Evolutionary conservation across 2,329 filamentous ascomycete genomes (phyloP).

Genomic region (Colletotrichum viniferum): DNA sequence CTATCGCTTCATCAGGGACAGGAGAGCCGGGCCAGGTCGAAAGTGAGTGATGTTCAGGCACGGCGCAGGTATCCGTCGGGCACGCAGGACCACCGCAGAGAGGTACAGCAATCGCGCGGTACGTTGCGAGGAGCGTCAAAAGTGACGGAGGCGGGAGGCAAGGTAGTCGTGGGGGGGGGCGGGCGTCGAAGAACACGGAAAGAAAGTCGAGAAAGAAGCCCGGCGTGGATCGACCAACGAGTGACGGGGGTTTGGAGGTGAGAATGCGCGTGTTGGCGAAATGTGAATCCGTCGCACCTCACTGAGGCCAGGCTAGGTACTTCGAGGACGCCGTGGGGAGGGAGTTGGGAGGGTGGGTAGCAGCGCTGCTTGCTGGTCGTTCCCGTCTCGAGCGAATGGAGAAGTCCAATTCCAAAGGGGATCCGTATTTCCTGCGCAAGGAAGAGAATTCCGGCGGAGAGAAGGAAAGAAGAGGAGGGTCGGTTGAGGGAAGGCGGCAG

Average conservation of each 20-base stretch:
- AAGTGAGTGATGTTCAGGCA: not conserved
- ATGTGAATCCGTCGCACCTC: not conserved
- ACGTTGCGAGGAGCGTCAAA: not conserved
- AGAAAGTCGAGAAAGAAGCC: not conserved
- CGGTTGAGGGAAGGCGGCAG: not conserved
- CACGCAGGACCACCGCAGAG: not conserved
- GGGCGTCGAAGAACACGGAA: not conserved
- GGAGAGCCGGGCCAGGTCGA: not conserved
- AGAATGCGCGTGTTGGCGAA: not conserved
- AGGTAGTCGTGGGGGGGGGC: not conserved
- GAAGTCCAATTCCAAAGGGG: not conserved
- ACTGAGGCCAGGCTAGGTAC: not conserved
- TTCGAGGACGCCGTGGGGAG: not conserved
- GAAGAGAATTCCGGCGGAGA: slow-evolving; percentile 1
- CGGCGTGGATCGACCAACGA: not conserved
- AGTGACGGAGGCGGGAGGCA: not conserved
- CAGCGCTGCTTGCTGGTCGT: not conserved
- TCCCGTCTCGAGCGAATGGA: not conserved
- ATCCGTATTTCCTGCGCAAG: slow-evolving; percentile 7
- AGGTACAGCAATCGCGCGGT: not conserved
- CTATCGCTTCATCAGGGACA: slow-evolving; percentile 22
- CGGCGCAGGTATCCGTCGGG: not conserved
- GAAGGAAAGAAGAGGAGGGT: not conserved
- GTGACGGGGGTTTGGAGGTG: not conserved
- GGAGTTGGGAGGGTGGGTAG: not conserved